Evolutionary conservation across 1,284 basidiomycete genomes (phyloP).

Genomic region (Irpex sp.): DNA sequence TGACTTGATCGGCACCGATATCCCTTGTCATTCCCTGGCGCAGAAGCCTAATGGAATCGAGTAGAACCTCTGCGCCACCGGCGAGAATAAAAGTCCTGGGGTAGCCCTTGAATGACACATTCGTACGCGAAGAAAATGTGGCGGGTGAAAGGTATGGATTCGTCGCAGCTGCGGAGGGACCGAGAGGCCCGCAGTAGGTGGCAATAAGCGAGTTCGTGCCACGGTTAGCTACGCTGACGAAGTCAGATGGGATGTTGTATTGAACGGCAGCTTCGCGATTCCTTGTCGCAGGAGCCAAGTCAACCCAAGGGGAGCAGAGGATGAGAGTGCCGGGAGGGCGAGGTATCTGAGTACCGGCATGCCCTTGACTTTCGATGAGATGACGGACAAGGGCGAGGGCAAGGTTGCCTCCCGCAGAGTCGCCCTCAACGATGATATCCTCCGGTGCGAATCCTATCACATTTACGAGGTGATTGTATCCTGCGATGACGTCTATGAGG

Average conservation of each 20-base stretch:
- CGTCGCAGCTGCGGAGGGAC: constrained; percentile 26
- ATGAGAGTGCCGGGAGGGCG: constrained; percentile 35
- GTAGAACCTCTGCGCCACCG: constrained; percentile 50
- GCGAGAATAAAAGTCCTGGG: constrained; percentile 51
- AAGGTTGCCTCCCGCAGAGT: constrained; percentile 53
- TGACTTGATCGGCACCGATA: constrained; percentile 38
- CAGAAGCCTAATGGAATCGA: constrained; percentile 40
- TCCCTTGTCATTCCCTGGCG: constrained; percentile 17
- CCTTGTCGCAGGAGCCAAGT: constrained; percentile 38
- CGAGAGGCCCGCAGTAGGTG: constrained; percentile 2
- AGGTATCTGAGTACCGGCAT: constrained; percentile 11
- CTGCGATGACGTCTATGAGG: constrained; percentile 43
- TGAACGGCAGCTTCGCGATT: constrained; percentile 29
- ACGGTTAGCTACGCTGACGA: neutral
- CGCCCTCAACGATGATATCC: constrained; percentile 48
- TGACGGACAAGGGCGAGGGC: constrained; percentile 36
- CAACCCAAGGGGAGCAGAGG: constrained; percentile 57
- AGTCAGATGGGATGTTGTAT: constrained; percentile 33
- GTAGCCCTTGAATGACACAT: constrained; percentile 45
- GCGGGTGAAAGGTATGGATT: constrained; percentile 58
- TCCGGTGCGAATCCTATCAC: constrained; percentile 33
- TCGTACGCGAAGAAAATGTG: constrained; percentile 32
- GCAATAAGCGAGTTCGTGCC: neutral
- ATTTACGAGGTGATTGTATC: constrained; percentile 40
- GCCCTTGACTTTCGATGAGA: constrained; percentile 17